phyloP scores from a whole-genome alignment of 805 yeast species.

The Lipomyces kockii region DNA sequence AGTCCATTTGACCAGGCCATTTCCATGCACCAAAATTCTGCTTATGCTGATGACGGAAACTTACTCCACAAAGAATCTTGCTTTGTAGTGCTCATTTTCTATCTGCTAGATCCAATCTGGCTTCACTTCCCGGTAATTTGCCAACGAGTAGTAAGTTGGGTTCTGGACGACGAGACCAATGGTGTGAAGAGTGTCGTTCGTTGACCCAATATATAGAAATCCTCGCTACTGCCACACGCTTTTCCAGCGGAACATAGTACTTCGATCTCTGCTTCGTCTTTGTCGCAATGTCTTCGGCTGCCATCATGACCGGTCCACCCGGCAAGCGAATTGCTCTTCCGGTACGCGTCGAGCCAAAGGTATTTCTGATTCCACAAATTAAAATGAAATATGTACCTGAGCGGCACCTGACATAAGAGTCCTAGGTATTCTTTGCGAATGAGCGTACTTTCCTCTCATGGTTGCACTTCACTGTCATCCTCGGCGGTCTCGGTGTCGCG shows the following conservation, averaged over 20 bases:
- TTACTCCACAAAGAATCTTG: not conserved
- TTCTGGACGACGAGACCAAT: not conserved
- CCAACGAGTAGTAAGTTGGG: not conserved
- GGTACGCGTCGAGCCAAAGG: slow-evolving; percentile 95
- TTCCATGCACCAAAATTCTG: not conserved
- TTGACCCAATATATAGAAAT: not conserved
- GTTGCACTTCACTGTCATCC: slow-evolving; percentile 97
- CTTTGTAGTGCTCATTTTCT: not conserved
- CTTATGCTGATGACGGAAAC: not conserved
- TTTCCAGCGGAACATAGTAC: not conserved
- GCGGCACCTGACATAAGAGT: not conserved
- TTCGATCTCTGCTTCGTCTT: not conserved
- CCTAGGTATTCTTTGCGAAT: slow-evolving; percentile 90
- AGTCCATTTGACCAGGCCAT: not conserved
- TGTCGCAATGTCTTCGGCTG: slow-evolving; percentile 64
- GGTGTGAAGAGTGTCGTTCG: not conserved
- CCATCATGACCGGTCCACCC: slow-evolving; percentile 72
- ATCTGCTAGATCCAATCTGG: not conserved
- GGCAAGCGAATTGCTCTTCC: slow-evolving; percentile 97
- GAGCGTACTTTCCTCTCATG: slow-evolving; percentile 98
- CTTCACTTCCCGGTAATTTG: not conserved
- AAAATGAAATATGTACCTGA: not conserved
- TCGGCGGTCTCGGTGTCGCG: slow-evolving; percentile 96
- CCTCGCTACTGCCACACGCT: not conserved
- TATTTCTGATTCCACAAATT: slow-evolving; percentile 4